Evolutionary conservation across 2,329 filamentous ascomycete species (phyloP).

Genomic region (Trichoderma atrobrunneum): DNA sequence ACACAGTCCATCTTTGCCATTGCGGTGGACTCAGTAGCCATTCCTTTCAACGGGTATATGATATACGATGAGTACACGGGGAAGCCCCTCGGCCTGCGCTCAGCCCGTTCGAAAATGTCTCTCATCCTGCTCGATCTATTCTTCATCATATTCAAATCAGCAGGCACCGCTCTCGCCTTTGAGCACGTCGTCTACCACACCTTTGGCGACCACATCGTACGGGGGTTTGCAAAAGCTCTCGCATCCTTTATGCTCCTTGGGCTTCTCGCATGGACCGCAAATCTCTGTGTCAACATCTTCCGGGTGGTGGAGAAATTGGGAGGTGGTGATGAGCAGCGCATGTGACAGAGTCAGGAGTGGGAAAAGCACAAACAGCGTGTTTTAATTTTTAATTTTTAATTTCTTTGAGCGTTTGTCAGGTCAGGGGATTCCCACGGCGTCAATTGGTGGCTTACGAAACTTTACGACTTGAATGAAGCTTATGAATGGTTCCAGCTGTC

Average conservation of each 20-base stretch:
- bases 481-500: background rate
- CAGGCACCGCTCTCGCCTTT: conserved; percentile 87
- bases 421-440: background rate
- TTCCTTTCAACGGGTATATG: conserved; percentile 90
- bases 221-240: conserved; percentile 64
- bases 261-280: conserved; percentile 84
- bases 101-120: conserved; percentile 78
- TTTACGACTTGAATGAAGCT: background rate
- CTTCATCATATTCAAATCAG: conserved; percentile 96
- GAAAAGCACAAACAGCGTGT: background rate
- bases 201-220: conserved; percentile 35
- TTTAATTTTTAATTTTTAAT: background rate
- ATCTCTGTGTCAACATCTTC: conserved; percentile 82
- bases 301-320: conserved; percentile 62
- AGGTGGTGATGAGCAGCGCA: conserved; percentile 47
- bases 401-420: background rate
- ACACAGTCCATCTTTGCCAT: conserved; percentile 86
- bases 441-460: background rate
- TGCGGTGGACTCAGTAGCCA: conserved; percentile 80
- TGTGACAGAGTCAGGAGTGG: conserved; percentile 10
- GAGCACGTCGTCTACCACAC: conserved; percentile 68
- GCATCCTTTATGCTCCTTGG: conserved; percentile 77
- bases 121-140: conserved; percentile 89
- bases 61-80: conserved; percentile 96
- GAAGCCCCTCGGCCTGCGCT: conserved; percentile 84